Percentiles rank a stretch among this genome's conserved stretches.
Conservation (phyloP, 176 grass and related monocot species). For the Chrysopogon serrulatus region DNA sequence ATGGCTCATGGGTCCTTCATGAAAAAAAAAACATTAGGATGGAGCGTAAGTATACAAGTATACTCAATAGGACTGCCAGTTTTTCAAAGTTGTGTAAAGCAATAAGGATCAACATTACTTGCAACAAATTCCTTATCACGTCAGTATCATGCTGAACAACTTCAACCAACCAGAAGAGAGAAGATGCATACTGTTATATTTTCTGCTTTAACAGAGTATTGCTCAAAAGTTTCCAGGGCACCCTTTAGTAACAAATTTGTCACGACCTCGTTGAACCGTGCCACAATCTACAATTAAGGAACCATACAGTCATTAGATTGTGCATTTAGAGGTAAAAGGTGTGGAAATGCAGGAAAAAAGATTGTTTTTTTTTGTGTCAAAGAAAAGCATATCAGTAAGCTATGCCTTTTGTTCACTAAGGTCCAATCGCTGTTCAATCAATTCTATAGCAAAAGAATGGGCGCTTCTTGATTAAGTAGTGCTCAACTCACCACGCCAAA, state of each 20-base stretch:
- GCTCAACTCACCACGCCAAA: constrained; percentile 69
- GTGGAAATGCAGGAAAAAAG: background rate
- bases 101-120: background rate
- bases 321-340: background rate
- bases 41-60: background rate
- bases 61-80: background rate
- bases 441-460: background rate
- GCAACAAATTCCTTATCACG: background rate
- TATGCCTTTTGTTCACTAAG: background rate
- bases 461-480: background rate
- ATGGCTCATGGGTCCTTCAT: background rate
- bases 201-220: constrained; percentile 76
- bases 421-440: background rate
- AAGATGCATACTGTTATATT: constrained; percentile 67
- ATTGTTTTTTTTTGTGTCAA: background rate
- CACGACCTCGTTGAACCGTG: constrained; percentile 90
- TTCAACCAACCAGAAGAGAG: background rate
- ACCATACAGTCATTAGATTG: background rate
- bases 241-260: constrained; percentile 84
- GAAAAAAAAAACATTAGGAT: background rate
- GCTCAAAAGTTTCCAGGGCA: constrained; percentile 72
- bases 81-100: background rate
- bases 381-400: background rate
- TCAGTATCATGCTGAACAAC: background rate
- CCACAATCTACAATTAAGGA: constrained; percentile 62